A percentile compares a stretch with the other conserved stretches of the same genome.
Conservation (phyloP, 108 stramenopile species). For the Cyclostephanos invisitatus region DNA sequence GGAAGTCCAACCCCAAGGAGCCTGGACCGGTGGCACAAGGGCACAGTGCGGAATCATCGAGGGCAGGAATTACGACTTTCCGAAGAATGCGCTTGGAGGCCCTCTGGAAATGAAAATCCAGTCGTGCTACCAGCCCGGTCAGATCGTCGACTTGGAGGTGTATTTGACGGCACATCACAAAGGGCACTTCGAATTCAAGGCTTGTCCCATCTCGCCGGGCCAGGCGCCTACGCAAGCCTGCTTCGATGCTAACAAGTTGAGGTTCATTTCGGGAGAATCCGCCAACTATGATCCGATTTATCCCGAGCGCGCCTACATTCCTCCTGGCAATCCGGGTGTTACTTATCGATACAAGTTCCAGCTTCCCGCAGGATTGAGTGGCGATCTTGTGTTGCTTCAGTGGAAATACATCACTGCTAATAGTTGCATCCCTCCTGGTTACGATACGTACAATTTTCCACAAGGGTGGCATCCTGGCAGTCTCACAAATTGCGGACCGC, state of each 20-base stretch:
- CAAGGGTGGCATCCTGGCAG: conserved; percentile 15
- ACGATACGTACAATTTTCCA: conserved; percentile 39
- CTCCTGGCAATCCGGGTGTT: background rate
- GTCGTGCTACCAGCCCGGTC: conserved; percentile 3
- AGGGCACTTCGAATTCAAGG: conserved; percentile 53
- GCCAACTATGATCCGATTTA: conserved; percentile 32
- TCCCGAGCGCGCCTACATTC: conserved; percentile 55
- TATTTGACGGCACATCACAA: conserved; percentile 47
- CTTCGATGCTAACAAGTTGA: conserved; percentile 41
- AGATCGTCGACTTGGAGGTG: conserved; percentile 6
- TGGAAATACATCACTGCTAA: conserved; percentile 81
- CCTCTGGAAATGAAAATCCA: background rate
- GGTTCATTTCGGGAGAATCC: conserved; percentile 46
- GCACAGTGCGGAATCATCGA: conserved; percentile 1
- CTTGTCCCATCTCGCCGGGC: conserved; percentile 47
- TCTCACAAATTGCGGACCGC: conserved; percentile 19
- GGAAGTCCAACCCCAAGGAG: background rate
- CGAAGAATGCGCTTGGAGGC: conserved; percentile 1
- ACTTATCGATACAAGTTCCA: background rate
- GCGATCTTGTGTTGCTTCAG: conserved; percentile 54
- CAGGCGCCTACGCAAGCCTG: conserved; percentile 48
- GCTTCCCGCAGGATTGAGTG: conserved; percentile 19
- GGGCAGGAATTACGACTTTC: conserved; percentile 1
- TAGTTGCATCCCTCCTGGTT: conserved; percentile 41
- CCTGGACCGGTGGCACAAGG: background rate